A percentile compares a stretch with the other conserved stretches of the same genome.
phyloP scores from a whole-genome alignment of 192 early-diverging fungal species.

The Podila horticola region DNA sequence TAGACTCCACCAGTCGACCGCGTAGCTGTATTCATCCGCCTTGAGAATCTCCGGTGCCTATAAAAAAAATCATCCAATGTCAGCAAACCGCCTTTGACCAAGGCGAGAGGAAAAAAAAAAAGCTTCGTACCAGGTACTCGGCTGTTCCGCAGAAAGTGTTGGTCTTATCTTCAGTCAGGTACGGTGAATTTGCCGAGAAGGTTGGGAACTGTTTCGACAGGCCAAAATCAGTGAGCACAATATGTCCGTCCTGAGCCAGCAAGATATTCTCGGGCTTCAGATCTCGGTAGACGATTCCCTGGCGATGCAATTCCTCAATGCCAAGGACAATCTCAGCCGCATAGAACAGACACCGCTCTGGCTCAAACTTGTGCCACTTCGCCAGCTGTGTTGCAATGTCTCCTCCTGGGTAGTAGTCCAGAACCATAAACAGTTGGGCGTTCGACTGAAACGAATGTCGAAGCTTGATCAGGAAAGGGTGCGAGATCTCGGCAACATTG shows the following conservation, averaged over 20 bases:
- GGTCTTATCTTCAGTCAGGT: conserved; percentile 53
- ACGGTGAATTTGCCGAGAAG: conserved; percentile 20
- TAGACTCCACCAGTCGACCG: conserved; percentile 93
- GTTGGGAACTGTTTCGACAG: conserved; percentile 80
- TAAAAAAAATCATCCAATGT: background rate
- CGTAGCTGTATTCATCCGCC: conserved; percentile 69
- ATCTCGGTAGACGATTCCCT: conserved; percentile 92
- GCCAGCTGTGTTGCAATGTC: conserved; percentile 91
- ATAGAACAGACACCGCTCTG: conserved; percentile 85
- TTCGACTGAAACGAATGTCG: conserved; percentile 91
- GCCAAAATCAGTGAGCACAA: conserved; percentile 95
- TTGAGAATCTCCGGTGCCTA: conserved; percentile 83
- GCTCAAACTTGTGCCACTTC: conserved; percentile 63
- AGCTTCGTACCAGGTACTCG: conserved; percentile 68
- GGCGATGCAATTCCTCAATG: conserved; percentile 86
- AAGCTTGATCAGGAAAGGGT: conserved; percentile 92
- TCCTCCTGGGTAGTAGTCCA: conserved; percentile 92
- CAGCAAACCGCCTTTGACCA: background rate
- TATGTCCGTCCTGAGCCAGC: conserved; percentile 81
- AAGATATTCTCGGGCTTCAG: conserved; percentile 84
- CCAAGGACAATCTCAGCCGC: conserved; percentile 89
- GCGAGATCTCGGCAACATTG: conserved; percentile 72
- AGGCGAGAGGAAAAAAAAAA: background rate
- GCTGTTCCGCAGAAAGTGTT: conserved; percentile 83
- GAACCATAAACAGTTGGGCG: conserved; percentile 87